These are phyloP conservation scores for Chaetomium sp. DNA, from an alignment of 2,329 filamentous ascomycete genomes.

Conservation along the genomic window DNA sequence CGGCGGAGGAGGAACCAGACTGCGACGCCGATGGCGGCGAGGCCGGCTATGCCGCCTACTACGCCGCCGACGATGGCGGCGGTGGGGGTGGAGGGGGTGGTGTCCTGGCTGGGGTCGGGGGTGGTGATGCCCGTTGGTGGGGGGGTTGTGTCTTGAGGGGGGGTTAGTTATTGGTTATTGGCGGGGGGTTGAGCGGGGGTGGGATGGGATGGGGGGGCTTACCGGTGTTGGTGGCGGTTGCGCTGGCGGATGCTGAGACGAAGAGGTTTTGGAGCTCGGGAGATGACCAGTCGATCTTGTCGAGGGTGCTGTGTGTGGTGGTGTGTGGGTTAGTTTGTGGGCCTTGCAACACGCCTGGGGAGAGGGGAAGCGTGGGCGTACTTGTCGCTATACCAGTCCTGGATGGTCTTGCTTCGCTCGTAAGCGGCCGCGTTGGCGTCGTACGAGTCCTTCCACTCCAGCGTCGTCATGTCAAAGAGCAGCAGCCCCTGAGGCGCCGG, in stretches of 20 bases:
- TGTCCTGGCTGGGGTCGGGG: too few species aligned
- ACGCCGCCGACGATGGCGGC: conserved; percentile 29
- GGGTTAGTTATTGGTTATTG: not conserved
- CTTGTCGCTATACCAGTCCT: conserved; percentile 28
- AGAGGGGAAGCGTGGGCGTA: not conserved
- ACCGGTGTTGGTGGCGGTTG: not conserved
- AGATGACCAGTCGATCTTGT: conserved; percentile 26
- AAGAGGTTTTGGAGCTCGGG: conserved; percentile 25
- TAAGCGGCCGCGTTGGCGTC: conserved; percentile 25
- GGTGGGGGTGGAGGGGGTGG: conserved; percentile 13
- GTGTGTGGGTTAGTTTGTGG: not conserved
- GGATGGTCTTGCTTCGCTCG: conserved; percentile 16
- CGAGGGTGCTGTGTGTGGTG: conserved; percentile 8
- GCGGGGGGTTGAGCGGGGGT: too few species aligned
- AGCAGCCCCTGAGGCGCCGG: conserved; percentile 25
- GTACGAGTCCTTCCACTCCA: conserved; percentile 30
- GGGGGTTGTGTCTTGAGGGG: not conserved
- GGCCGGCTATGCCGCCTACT: conserved; percentile 25
- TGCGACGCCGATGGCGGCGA: conserved; percentile 18
- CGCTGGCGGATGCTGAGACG: not conserved
- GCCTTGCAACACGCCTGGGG: not conserved
- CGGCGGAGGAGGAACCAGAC: conserved; percentile 26
- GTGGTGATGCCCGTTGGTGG: not conserved
- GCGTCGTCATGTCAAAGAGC: conserved; percentile 30
- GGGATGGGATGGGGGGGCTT: not conserved